A percentile compares a stretch with the other conserved stretches of the same genome.
phyloP scores from a whole-genome alignment of 2,329 filamentous ascomycete genomes.

The Penicillium sclerotigenum region DNA sequence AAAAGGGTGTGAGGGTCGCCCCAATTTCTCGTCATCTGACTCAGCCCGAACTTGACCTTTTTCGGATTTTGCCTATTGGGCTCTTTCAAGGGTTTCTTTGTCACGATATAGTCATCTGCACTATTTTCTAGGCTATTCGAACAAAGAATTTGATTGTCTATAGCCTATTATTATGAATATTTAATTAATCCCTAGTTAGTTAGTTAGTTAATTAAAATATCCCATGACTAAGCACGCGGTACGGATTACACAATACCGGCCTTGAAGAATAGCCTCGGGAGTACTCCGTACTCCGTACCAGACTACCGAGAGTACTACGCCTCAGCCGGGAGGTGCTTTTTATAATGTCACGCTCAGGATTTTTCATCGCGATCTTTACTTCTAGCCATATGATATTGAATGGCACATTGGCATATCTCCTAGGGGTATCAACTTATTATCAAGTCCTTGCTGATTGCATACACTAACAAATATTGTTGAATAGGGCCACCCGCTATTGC shows the following conservation, averaged over 20 bases:
- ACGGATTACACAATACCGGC: not conserved
- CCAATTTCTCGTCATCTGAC: slow-evolving; percentile 8
- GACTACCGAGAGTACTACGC: not conserved
- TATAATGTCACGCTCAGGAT: not conserved
- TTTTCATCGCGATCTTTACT: not conserved
- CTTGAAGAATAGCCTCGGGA: not conserved
- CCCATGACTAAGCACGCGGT: not conserved
- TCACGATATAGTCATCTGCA: not conserved
- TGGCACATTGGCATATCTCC: not conserved
- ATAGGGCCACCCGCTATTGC: not conserved
- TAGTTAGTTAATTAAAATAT: no score
- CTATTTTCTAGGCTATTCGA: not conserved
- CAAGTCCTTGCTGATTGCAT: not conserved
- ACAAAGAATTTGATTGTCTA: not conserved
- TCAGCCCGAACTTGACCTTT: slow-evolving; percentile 7
- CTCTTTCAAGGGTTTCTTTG: not conserved
- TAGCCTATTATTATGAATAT: not conserved
- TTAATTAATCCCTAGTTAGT: no score
- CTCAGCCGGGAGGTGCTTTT: not conserved
- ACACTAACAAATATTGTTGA: not conserved
- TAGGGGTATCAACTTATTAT: not conserved
- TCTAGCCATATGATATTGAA: not conserved
- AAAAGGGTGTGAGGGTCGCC: not conserved
- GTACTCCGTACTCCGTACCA: no score
- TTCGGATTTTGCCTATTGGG: not conserved